A percentile compares a stretch with the other conserved stretches of the same genome.
phyloP scores from a whole-genome alignment of 495 filamentous ascomycete genomes.

The Hypoxylon crocopeplum region DNA sequence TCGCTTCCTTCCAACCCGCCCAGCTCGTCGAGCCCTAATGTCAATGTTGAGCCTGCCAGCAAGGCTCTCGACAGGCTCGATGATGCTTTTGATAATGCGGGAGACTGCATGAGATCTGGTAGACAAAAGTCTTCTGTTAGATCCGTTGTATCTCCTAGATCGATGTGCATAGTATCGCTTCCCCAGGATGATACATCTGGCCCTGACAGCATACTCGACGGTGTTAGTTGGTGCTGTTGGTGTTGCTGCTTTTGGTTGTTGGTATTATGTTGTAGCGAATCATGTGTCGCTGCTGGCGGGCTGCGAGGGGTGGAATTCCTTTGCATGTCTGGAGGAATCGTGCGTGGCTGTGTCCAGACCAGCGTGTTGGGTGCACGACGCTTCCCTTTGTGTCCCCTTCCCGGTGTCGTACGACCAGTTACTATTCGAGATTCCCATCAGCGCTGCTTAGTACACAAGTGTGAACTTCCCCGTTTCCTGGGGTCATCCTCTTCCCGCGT shows the following conservation, averaged over 20 bases:
- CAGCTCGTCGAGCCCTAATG: constrained; percentile 4
- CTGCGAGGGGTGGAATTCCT: constrained; percentile 4
- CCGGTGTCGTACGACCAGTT: constrained; percentile 2
- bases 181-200: constrained; percentile 3
- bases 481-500: no score
- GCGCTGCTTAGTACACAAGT: neutral
- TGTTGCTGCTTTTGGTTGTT: neutral
- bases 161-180: constrained; percentile 2
- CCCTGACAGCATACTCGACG: neutral
- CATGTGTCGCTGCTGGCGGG: neutral
- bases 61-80: neutral
- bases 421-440: neutral
- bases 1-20: neutral
- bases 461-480: no score
- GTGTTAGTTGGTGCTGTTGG: constrained; percentile 2
- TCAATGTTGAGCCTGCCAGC: constrained; percentile 2
- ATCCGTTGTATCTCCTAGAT: neutral
- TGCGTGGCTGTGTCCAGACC: constrained; percentile 11
- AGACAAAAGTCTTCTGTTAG: constrained; percentile 2
- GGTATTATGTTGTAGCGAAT: neutral
- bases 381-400: constrained; percentile 8
- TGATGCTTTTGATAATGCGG: constrained; percentile 7
- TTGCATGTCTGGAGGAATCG: constrained; percentile 10
- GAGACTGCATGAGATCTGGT: constrained; percentile 10
- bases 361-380: constrained; percentile 6